Evolutionary conservation across 495 filamentous ascomycete species (phyloP), one percentile per base, ranked within the genome.

Genomic region (Immersiella caudata): DNA sequence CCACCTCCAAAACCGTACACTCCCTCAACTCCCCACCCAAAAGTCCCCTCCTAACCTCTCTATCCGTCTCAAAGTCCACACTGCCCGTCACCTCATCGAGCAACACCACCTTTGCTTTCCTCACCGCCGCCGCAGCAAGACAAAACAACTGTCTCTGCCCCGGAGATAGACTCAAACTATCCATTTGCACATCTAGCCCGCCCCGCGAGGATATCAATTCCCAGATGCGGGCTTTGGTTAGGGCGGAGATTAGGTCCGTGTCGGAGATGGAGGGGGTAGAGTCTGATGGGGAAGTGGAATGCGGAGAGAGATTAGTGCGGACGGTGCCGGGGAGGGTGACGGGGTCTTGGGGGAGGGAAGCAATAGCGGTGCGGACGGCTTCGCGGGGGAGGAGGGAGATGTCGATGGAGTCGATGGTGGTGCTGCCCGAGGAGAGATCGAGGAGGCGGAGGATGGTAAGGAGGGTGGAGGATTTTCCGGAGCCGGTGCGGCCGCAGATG

Each of bases 371-470:
- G 11, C 66, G 66, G 18, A 68, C 25, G 2, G 26, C 26, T 7
- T 58, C 24, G 11, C 24, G n/a, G 1, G 50, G 9, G 5, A 68
- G n/a, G 7, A 18, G 26, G 20, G 66, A 29, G 24, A 68, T 21
- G 20, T 64, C 35, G 26, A 59, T 29, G 22, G 24, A 24, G 66
- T 68, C 66, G 33, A 68, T 14, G 11, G 18, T 27, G 54, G 64
- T 50, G 65, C 84, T 83, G 51, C 93, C 93, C 46, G 84, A 79
- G 60, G 81, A 79, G 6, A 91, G 84, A 73, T 97, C 93, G 67
- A 97, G 95, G 64, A 97, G 92, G 51, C 93, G 88, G 82, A 97
- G 96, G 14, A 97, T 83, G 25, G 92, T 87, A 70, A 96, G 83
- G 4, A 94, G 93, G 62, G 96, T 82, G 2, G 92, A 95, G 70